Percentiles rank a stretch among this genome's conserved stretches.
Conservation (phyloP, 495 filamentous ascomycete genomes). For the Ramalina peruviana region DNA sequence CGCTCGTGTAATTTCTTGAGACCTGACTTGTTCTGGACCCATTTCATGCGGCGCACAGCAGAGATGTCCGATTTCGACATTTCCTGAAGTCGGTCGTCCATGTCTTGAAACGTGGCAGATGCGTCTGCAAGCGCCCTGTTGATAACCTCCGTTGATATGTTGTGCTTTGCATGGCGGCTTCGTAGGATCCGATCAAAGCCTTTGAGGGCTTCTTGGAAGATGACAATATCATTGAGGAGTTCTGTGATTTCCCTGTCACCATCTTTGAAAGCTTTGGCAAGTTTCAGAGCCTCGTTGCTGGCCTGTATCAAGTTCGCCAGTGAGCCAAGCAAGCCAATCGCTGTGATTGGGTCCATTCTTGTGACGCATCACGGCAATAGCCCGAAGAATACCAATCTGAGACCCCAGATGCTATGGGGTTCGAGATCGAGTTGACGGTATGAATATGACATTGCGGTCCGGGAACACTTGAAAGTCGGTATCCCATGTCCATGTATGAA, state of each 20-base stretch:
- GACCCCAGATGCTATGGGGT: too few species aligned
- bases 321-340: slow-evolving; percentile 4
- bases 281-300: background rate
- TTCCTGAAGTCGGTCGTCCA: background rate
- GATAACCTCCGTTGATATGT: slow-evolving; percentile 7
- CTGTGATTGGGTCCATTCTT: slow-evolving; percentile 9
- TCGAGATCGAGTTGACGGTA: too few species aligned
- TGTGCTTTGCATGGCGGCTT: slow-evolving; percentile 9
- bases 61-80: slow-evolving; percentile 2
- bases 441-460: too few species aligned
- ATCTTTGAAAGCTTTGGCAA: slow-evolving; percentile 2
- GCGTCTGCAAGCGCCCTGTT: slow-evolving; percentile 1
- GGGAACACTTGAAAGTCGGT: too few species aligned
- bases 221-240: slow-evolving; percentile 3
- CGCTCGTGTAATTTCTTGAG: slow-evolving; percentile 6
- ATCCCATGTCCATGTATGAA: too few species aligned
- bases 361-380: background rate
- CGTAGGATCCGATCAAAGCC: slow-evolving; percentile 9
- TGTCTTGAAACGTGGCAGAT: slow-evolving; percentile 1
- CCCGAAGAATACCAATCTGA: too few species aligned
- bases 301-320: slow-evolving; percentile 2
- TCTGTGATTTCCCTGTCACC: slow-evolving; percentile 2
- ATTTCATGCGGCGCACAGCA: slow-evolving; percentile 6
- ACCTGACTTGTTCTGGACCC: slow-evolving; percentile 6
- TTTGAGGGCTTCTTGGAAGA: slow-evolving; percentile 6